Evolutionary conservation across 2,329 filamentous ascomycete species (phyloP).

Genomic region (Allantophomopsis lycopodina): DNA sequence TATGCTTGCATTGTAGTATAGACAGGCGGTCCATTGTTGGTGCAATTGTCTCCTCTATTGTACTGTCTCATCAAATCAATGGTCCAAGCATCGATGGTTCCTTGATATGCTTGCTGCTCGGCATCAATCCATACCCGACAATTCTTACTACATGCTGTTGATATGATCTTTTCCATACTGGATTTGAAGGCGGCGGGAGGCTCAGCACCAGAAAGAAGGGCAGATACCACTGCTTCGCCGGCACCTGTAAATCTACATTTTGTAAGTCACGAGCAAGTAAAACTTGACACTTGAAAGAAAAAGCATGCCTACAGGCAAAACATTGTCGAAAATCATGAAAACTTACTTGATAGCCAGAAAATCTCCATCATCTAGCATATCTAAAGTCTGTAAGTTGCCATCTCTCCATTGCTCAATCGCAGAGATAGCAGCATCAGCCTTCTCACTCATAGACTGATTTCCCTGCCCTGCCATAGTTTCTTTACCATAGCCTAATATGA

Average conservation of each 20-base stretch:
- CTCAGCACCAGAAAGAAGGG: constrained; percentile 45
- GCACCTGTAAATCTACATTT: constrained; percentile 60
- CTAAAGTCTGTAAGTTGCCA: constrained; percentile 62
- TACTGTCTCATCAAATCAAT: constrained; percentile 61
- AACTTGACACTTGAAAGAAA: too few species aligned
- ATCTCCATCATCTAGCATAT: constrained; percentile 32
- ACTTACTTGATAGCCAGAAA: constrained; percentile 38
- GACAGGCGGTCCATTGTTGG: constrained; percentile 47
- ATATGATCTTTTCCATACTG: constrained; percentile 40
- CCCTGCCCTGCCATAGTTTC: constrained; percentile 28
- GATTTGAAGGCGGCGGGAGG: constrained; percentile 44
- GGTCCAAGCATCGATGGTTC: constrained; percentile 71
- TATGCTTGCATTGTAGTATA: constrained; percentile 76
- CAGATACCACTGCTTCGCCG: constrained; percentile 56
- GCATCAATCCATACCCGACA: constrained; percentile 63
- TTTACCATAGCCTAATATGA: constrained; percentile 72
- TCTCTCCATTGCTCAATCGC: constrained; percentile 21
- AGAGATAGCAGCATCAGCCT: constrained; percentile 57
- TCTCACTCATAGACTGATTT: constrained; percentile 30
- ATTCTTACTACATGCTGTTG: constrained; percentile 56
- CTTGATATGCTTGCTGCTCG: constrained; percentile 68
- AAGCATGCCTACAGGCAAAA: background rate
- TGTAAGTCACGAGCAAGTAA: background rate
- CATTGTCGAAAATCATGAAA: background rate
- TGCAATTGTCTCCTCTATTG: constrained; percentile 36